A percentile compares a stretch with the other conserved stretches of the same genome.
These are phyloP conservation scores for Chaetomium cochliodes DNA, from an alignment of 495 filamentous ascomycete genomes.

Conservation along the genomic window DNA sequence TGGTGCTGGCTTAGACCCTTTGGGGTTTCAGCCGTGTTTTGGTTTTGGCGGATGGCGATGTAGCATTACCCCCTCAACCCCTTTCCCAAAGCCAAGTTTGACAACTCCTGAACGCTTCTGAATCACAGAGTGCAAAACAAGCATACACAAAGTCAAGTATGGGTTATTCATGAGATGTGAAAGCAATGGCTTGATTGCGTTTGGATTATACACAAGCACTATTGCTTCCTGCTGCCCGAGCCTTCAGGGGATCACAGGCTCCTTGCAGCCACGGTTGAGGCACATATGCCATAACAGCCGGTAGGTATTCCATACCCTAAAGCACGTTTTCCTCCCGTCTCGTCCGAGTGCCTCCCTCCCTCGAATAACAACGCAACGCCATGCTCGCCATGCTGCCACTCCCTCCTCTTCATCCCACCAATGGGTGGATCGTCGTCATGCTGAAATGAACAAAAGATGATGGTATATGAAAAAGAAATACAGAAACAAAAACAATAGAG, in stretches of 20 bases:
- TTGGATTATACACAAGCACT: neutral
- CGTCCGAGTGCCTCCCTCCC: neutral
- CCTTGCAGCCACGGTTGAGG: neutral
- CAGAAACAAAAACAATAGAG: neutral
- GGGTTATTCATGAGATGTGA: too few relatives aligned
- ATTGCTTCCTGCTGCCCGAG: neutral
- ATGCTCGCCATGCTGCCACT: slow-evolving; percentile 14
- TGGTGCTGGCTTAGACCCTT: neutral
- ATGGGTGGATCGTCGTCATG: neutral
- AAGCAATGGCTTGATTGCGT: neutral
- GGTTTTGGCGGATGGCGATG: neutral
- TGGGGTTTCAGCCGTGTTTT: slow-evolving; percentile 1
- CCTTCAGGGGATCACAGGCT: neutral
- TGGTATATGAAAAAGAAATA: slow-evolving; percentile 16
- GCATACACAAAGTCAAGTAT: neutral
- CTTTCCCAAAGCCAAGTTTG: neutral
- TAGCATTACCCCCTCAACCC: neutral
- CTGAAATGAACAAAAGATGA: slow-evolving; percentile 4
- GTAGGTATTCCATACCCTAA: neutral
- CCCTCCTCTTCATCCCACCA: too few relatives aligned
- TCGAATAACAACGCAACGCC: slow-evolving; percentile 19
- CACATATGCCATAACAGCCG: neutral
- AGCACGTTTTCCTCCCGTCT: neutral
- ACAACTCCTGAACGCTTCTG: neutral
- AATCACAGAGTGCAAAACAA: neutral